Base-by-base conservation (phyloP, 2,329 filamentous ascomycete species). In the Colletotrichum sp. region DNA sequence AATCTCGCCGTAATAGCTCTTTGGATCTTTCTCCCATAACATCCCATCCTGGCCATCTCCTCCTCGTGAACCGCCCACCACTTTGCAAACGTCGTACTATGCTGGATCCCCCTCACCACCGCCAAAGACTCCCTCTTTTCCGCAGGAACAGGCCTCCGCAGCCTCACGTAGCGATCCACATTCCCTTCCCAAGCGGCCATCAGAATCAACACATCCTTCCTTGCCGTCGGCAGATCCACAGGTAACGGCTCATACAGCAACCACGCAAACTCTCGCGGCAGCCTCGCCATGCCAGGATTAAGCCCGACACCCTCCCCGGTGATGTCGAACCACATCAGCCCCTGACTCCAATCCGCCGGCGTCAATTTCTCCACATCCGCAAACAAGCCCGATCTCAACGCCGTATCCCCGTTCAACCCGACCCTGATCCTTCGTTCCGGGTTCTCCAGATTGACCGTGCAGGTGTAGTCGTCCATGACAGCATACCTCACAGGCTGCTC, bases 391-490 rank as follows among this genome's bases (percentile, higher is more conserved):
- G 28, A 24, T 7, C 67, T 32, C 7, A 71, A 13, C 8, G 39
- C 68, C 9, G 59, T 71, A 2, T 71, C 59, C 13, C 59, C 68
- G 9, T 71, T 71, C 3, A 71, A 39, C 6, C 52, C 36, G 0
- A 24, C 57, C 10, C 59, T 26, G 13, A 28, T n/a, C n/a, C 39
- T 28, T 3, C 24, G 4, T 5, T 32, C 8, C 6, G 68, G 68
- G 36, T 69, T 26, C 22, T 55, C 24, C 0, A 26, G 8, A 8
- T 60, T 32, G 52, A 60, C 28, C 0, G 34, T 68, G 16, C 79
- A 77, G 2, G 69, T 77, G 77, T 85, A 86, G 78, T 87, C 85
- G 77, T 86, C 77, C 83, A 86, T 84, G 62, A 85, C 78, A 4
- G 67, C 67, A 70, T 81, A 85, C n/a, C 77, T 78, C 15, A 80